phyloP scores from a whole-genome alignment of 139 green algal genomes.

The Pseudopediastrum boryanum region DNA sequence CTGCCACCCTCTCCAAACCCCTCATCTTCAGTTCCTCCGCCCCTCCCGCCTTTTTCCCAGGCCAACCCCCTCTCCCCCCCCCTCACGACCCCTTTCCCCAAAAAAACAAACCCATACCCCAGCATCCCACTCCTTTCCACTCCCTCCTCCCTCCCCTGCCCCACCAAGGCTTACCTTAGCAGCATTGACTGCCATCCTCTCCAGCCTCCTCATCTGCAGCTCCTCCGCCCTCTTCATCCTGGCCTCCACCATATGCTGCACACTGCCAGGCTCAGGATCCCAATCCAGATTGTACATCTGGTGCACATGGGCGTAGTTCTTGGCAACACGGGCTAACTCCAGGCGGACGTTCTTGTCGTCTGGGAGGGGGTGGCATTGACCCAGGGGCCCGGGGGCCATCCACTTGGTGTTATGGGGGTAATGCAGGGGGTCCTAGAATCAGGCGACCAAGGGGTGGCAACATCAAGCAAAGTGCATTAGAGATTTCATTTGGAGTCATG shows the following conservation, averaged over 20 bases:
- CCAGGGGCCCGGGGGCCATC: conserved; percentile 81
- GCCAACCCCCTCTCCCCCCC: background rate
- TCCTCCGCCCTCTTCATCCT: conserved; percentile 55
- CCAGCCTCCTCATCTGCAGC: conserved; percentile 57
- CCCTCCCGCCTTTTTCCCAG: background rate
- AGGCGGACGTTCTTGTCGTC: conserved; percentile 67
- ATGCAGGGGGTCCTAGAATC: conserved; percentile 89
- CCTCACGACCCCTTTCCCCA: too few species aligned
- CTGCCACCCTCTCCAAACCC: too few species aligned
- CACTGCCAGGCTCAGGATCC: conserved; percentile 64
- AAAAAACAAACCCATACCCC: background rate
- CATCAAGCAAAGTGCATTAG: too few species aligned
- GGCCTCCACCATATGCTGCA: conserved; percentile 65
- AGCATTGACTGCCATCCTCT: conserved; percentile 45
- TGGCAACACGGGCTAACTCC: conserved; percentile 60
- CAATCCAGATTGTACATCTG: conserved; percentile 84
- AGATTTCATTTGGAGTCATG: too few species aligned
- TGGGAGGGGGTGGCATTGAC: conserved; percentile 78
- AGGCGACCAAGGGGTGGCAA: too few species aligned
- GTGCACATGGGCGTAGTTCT: conserved; percentile 58
- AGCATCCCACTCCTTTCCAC: background rate
- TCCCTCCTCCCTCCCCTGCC: background rate
- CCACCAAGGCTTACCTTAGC: conserved; percentile 17
- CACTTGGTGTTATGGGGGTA: conserved; percentile 89
- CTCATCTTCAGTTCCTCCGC: background rate